Evolutionary conservation across 345 rosid species (phyloP), one percentile per base, ranked within the genome.

Genomic region (Linum trigynum): DNA sequence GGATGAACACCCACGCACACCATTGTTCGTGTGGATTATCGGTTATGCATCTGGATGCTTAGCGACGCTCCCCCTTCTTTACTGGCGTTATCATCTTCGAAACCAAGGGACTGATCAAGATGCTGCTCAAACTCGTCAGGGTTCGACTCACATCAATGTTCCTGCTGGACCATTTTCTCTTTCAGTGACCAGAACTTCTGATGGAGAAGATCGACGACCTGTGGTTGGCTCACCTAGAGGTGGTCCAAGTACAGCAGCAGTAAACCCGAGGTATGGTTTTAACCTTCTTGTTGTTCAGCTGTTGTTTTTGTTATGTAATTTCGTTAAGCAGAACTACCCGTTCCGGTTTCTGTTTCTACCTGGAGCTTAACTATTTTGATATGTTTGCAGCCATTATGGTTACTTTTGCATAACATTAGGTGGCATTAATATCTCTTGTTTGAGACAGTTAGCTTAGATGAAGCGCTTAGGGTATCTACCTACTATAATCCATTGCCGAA

Each of bases 31-130:
- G 40, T 94, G 99, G 99, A 84, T 94, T 57, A 86, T 94, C 40
- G 97, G 96, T 69, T 94, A 94, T 75, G 89, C 96, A 16, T 73
- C 83, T 65, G 99, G 99, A 61, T 94, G 99, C 73, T 69, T 86
- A 67, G 92, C 95, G 7, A 86, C 91, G 2, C 87, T 94, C 32
- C 99, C 97, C 38, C 86, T 90, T 72, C 80, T 90, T 55, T 94
- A 84, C 75, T 90, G 96, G 96, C 96, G 95, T 62, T 94, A 84
- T 67, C 79, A 76, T 65, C 82, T 86, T 64, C 91, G 89, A 3
- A 85, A 83, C 64, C 96, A 80, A 74, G 80, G 59, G 17, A 67
- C 77, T 41, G 97, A 86, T 32, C 92, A 87, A 67, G 95, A 88
- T 15, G 60, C 91, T 57, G 74, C 73, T 42, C 99, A 83, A 74